Base-by-base conservation (phyloP, 1,139 yeast species). In the Saccharomycopsis crataegensis region DNA sequence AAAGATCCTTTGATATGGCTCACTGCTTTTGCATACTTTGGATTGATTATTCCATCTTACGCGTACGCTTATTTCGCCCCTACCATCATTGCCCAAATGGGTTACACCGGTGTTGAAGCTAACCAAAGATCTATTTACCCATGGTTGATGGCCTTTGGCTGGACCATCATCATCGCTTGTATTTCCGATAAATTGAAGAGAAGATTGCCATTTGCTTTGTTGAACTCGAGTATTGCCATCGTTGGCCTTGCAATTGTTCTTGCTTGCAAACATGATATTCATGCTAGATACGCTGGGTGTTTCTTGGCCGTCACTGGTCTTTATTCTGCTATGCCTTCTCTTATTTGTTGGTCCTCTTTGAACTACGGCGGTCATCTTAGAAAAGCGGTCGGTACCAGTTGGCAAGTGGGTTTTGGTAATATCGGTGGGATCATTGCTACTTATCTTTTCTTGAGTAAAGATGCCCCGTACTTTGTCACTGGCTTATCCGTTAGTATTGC, bases 341-440 rank as follows among this genome's bases (percentile, higher is more conserved):
- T 84, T 36, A 82, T 86, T 22, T 85, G 94, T 68, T 83, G 91
- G 88, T 73, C 73, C 16, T 77, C 84, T 14, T 73, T 84, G 51
- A 64, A 70, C 62, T 65, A 75, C 48, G 84, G 83, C 54, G 89
- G 91, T 42, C 91, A 85, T 64, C 70, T 80, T 53, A 74, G 91
- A 65, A 82, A 83, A 61, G 74, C 86, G 37, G 83, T 83, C 22
- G 88, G 87, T 52, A 79, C 89, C 17, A 89, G 87, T 1, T 82
- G 83, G 76, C 86, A 83, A 63, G 78, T 86, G 60, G 94, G 93
- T 1, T 84, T 85, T 65, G 94, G 93, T 59, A 86, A 86, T 68
- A 82, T 84, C 64, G 94, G 94, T 58, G 94, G 93, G 63, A 86
- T 86, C 64, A 78, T 86, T 58, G 73, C 91, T 12, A 80, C 90